phyloP scores from a whole-genome alignment of 2,329 filamentous ascomycete genomes.

The Penicillium sp. region DNA sequence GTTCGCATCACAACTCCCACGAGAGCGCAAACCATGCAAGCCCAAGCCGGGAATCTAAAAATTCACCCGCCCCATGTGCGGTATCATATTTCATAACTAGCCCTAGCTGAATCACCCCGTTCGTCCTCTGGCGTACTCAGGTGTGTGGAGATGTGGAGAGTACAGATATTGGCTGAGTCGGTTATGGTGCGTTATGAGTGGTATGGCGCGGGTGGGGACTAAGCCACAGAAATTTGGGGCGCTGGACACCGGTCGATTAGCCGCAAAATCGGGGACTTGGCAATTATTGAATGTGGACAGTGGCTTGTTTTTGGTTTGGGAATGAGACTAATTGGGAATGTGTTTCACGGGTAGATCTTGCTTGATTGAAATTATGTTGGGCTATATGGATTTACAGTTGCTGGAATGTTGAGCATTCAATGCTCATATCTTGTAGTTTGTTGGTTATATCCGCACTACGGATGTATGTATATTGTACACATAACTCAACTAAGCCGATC shows the following conservation, averaged over 20 bases:
- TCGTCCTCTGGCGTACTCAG: neutral
- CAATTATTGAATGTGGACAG: neutral
- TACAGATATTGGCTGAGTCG: neutral
- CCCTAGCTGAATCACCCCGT: neutral
- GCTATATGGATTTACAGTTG: neutral
- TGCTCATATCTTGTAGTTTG: neutral
- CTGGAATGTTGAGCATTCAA: neutral
- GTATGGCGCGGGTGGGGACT: conserved; percentile 7
- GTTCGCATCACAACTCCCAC: conserved; percentile 7
- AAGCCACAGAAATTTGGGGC: conserved; percentile 1
- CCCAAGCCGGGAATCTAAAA: neutral
- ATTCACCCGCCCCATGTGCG: conserved; percentile 1
- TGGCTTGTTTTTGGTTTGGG: neutral
- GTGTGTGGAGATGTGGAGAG: neutral
- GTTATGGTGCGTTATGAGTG: conserved; percentile 5
- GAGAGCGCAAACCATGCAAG: neutral
- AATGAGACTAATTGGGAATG: neutral
- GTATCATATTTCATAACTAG: conserved; percentile 2
- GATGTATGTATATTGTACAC: neutral
- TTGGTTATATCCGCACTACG: neutral
- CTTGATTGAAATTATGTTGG: neutral
- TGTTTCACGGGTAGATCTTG: neutral
- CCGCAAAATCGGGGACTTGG: neutral
- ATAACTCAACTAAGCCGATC: neutral
- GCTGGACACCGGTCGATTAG: conserved; percentile 11